phyloP scores from a whole-genome alignment of 768 basidiomycete genomes.

The Wakefieldia striispora region DNA sequence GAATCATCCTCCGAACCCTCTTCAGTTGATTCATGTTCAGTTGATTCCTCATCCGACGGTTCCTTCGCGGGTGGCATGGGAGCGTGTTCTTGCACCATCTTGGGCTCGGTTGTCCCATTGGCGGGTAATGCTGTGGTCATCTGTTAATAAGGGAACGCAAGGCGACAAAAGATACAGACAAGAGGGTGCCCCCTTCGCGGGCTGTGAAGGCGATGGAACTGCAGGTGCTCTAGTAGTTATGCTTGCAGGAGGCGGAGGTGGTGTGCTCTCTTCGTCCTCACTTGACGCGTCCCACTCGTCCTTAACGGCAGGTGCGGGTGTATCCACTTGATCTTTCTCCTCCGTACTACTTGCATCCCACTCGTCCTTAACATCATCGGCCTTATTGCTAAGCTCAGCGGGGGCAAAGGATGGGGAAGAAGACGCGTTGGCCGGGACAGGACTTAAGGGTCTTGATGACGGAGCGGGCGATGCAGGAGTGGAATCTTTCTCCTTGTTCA shows the following conservation, averaged over 20 bases:
- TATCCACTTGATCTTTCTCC: conserved; percentile 34
- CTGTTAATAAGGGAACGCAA: neutral
- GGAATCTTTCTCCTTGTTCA: conserved; percentile 40
- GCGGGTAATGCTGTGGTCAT: conserved; percentile 2
- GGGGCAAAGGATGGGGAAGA: conserved; percentile 26
- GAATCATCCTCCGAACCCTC: conserved; percentile 52
- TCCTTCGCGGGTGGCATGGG: conserved; percentile 29
- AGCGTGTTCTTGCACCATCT: conserved; percentile 25
- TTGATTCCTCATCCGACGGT: conserved; percentile 32
- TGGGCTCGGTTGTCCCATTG: conserved; percentile 12
- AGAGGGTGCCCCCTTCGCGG: conserved; percentile 2
- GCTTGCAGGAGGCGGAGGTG: conserved; percentile 10
- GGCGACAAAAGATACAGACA: conserved; percentile 10
- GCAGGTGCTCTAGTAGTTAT: conserved; percentile 15
- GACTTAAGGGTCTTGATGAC: conserved; percentile 52
- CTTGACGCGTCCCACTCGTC: conserved; percentile 73
- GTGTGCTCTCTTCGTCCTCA: conserved; percentile 46
- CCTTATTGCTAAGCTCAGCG: conserved; percentile 24
- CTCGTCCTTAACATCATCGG: conserved; percentile 44
- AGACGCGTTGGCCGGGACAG: conserved; percentile 23
- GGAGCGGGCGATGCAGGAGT: conserved; percentile 46
- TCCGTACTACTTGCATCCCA: conserved; percentile 53
- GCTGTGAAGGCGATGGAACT: neutral
- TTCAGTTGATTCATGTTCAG: conserved; percentile 46
- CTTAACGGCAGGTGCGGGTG: conserved; percentile 37